phyloP scores from a whole-genome alignment of 805 yeast species.

The Teunomyces stri region DNA sequence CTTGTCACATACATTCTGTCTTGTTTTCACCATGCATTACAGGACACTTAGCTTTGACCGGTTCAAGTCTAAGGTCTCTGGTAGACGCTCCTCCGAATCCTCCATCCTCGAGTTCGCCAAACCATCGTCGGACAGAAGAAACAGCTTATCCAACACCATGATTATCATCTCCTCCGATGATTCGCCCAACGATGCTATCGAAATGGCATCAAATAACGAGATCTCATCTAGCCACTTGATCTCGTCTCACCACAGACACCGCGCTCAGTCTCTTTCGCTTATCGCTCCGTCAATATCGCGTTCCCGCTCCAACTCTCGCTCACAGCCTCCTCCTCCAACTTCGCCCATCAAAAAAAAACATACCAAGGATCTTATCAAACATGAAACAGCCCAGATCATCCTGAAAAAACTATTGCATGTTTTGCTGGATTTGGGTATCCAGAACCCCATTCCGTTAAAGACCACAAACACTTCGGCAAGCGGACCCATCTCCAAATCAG shows the following conservation, averaged over 20 bases:
- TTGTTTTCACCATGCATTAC: constrained; percentile 1
- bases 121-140: constrained; percentile 15
- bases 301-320: constrained; percentile 10
- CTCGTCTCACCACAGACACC: constrained; percentile 1
- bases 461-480: constrained; percentile 21
- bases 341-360: constrained; percentile 20
- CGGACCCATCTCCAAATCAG: constrained; percentile 25
- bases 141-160: constrained; percentile 21
- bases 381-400: constrained; percentile 37
- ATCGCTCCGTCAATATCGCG: constrained; percentile 5
- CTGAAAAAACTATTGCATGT: constrained; percentile 30
- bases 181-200: constrained; percentile 1
- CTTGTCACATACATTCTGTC: not conserved
- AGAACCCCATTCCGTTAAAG: constrained; percentile 36
- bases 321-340: constrained; percentile 1
- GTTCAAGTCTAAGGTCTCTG: constrained; percentile 25
- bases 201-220: not conserved
- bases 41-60: constrained; percentile 20
- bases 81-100: constrained; percentile 26
- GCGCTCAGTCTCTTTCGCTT: constrained; percentile 9
- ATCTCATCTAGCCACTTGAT: not conserved
- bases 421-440: constrained; percentile 38
- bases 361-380: constrained; percentile 36
- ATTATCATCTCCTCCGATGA: constrained; percentile 12
- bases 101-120: constrained; percentile 19